Evolutionary conservation across 1,284 basidiomycete species (phyloP), one percentile per base, ranked within the genome.

Genomic region (Phylloporus sp.): DNA sequence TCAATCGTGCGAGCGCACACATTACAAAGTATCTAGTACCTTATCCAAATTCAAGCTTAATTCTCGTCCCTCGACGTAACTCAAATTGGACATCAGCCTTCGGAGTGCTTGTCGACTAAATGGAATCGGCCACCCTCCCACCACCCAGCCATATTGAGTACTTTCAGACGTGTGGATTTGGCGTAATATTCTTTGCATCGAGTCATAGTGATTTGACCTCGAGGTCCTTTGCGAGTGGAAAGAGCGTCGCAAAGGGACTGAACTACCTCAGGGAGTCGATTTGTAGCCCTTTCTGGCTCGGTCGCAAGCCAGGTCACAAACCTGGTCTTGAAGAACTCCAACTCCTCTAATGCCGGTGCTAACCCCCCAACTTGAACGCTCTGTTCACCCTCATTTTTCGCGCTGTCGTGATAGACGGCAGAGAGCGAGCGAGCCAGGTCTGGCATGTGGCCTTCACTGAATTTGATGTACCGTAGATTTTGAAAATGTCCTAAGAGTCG

Each of bases 391-490:
- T n/a, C 11, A 10, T 56, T n/a, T 24, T 55, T 26, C 2, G 1
- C 5, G 20, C 15, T 1, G 24, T 22, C 31, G 11, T 15, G 20
- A 29, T 37, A 22, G 7, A 26, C 4, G 28, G 46, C 8, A 18
- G n/a, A n/a, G 24, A 64, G 63, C 2, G 50, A 2, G 26, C 31
- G 15, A 24, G 22, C 37, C 34, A 64, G 29, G 28, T 50, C 28
- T 1, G 63, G 56, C 56, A 65, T 24, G n/a, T 0, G 1, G 4
- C 63, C 49, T 2, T 24, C 0, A 3, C 46, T 39, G 1, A 64
- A 24, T 39, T 60, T 47, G 40, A 65, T 49, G 31, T 46, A 40
- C 24, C 49, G 64, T 18, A 65, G 5, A 17, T 47, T n/a, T 3
- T 7, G 49, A 49, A 65, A n/a, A 8, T 29, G 49, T 24, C 17